phyloP scores from a whole-genome alignment of 192 early-diverging fungal species.

The Podila verticillata region DNA sequence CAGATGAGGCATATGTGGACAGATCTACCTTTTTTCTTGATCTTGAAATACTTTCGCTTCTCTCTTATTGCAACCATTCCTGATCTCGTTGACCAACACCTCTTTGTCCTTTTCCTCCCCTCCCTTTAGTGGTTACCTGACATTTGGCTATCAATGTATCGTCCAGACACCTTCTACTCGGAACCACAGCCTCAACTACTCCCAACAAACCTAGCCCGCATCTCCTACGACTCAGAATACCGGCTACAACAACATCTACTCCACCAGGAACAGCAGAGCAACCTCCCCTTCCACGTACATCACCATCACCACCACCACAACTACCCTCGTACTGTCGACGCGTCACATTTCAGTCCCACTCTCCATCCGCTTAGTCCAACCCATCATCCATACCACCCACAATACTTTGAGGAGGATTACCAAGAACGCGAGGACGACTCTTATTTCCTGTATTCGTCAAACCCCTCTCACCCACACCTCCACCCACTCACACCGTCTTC shows the following conservation, averaged over 20 bases:
- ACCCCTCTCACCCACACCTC: not conserved
- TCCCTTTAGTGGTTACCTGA: not conserved
- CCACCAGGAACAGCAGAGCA: not conserved
- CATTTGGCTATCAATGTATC: not conserved
- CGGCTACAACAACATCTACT: not conserved
- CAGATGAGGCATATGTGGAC: too few relatives aligned
- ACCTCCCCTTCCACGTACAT: not conserved
- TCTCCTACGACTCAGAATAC: not conserved
- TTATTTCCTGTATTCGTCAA: not conserved
- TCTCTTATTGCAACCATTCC: too few relatives aligned
- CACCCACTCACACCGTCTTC: not conserved
- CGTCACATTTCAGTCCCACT: too few relatives aligned
- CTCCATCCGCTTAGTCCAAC: not conserved
- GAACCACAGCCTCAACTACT: not conserved
- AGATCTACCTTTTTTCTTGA: too few relatives aligned
- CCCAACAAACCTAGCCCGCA: not conserved
- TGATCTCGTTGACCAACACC: too few relatives aligned
- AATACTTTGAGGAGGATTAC: constrained; percentile 4
- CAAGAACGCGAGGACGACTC: not conserved
- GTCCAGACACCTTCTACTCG: not conserved
- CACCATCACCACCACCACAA: not conserved
- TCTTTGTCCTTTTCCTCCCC: not conserved
- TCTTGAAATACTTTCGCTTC: too few relatives aligned
- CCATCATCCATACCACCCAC: not conserved
- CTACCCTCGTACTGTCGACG: not conserved